Percentiles rank a stretch among this genome's conserved stretches.
Conservation (phyloP, 2,329 filamentous ascomycete species). For the Rhinocladiella similis region DNA sequence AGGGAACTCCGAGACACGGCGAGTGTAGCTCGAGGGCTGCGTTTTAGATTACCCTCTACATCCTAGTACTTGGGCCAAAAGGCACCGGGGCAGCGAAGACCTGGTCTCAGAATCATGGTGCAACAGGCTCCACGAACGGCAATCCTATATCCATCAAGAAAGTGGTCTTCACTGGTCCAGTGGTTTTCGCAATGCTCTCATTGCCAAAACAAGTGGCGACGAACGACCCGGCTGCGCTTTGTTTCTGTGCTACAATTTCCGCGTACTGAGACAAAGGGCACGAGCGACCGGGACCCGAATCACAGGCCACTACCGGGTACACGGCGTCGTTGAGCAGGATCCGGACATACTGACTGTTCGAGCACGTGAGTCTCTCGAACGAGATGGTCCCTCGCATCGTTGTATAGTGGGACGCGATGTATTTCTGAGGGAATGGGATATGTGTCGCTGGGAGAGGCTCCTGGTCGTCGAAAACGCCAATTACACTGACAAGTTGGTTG, state of each 20-base stretch:
- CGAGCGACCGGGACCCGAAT: conserved; percentile 55
- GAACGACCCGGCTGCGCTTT: conserved; percentile 52
- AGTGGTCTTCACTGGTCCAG: not conserved
- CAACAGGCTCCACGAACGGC: not conserved
- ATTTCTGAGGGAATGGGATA: conserved; percentile 51
- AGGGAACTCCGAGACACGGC: no score
- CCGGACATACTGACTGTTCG: conserved; percentile 51
- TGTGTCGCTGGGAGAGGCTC: conserved; percentile 47
- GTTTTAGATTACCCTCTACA: no score
- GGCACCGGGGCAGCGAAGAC: no score
- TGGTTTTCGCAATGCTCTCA: not conserved
- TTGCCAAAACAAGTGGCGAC: conserved; percentile 42
- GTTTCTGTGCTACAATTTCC: conserved; percentile 49
- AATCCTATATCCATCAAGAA: conserved; percentile 5
- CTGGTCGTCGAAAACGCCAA: conserved; percentile 64
- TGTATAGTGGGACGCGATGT: conserved; percentile 55
- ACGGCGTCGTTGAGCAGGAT: conserved; percentile 64
- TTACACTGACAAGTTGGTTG: conserved; percentile 58
- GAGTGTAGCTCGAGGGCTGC: no score
- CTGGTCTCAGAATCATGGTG: not conserved
- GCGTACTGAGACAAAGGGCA: conserved; percentile 52
- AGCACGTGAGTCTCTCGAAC: conserved; percentile 63
- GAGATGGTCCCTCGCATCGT: conserved; percentile 66
- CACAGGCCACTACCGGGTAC: conserved; percentile 49
- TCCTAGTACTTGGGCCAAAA: no score